Conservation (phyloP, 805 yeast genomes). For the Kuraishia molischiana region DNA sequence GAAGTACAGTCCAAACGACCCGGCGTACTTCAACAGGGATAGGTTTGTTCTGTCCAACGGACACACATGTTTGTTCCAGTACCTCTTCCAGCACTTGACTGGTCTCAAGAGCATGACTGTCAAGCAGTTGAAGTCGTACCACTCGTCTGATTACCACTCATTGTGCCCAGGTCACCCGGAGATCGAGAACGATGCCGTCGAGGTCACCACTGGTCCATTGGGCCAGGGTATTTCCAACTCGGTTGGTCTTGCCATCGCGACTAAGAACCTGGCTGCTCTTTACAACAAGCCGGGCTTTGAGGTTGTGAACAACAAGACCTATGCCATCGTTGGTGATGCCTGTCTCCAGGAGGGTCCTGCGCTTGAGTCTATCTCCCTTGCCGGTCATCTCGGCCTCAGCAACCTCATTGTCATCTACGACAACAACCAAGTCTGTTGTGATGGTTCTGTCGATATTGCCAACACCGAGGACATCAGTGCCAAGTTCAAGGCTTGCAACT, state of each 20-base stretch:
- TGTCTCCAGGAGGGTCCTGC: conserved; percentile 31
- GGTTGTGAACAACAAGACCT: conserved; percentile 20
- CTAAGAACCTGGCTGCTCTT: conserved; percentile 22
- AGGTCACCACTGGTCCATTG: conserved; percentile 28
- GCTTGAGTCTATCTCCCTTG: conserved; percentile 26
- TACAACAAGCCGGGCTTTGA: conserved; percentile 24
- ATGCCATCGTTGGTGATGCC: conserved; percentile 27
- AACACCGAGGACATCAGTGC: conserved; percentile 22
- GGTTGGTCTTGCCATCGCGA: conserved; percentile 29
- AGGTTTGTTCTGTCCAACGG: conserved; percentile 28
- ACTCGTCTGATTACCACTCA: conserved; percentile 13
- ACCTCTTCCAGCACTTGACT: conserved; percentile 16
- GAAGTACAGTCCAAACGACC: conserved; percentile 20
- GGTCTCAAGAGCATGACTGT: conserved; percentile 24
- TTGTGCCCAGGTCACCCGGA: conserved; percentile 31
- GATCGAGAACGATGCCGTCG: conserved; percentile 24
- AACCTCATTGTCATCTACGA: conserved; percentile 27
- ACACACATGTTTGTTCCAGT: conserved; percentile 25
- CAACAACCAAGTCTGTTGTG: conserved; percentile 26
- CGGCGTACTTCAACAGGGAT: conserved; percentile 25
- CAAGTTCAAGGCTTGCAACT: conserved; percentile 24
- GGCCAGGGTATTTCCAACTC: conserved; percentile 31
- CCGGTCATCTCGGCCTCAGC: conserved; percentile 27
- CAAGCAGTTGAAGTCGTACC: conserved; percentile 25
- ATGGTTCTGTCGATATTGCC: conserved; percentile 24